phyloP scores from a whole-genome alignment of 306 rosid species.

The Purshia tridentata region DNA sequence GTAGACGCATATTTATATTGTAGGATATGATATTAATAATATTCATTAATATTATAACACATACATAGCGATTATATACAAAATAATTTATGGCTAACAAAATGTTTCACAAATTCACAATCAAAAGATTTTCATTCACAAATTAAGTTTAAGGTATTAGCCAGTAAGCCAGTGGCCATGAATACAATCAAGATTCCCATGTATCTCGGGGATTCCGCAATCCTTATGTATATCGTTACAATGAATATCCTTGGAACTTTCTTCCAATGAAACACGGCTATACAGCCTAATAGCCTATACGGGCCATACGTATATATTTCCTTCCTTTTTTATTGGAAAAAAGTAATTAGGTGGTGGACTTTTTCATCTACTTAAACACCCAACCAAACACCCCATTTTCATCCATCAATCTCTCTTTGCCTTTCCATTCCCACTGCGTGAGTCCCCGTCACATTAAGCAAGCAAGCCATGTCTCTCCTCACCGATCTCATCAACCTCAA shows the following conservation, averaged over 20 bases:
- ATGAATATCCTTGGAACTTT: neutral
- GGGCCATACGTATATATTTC: too few species aligned
- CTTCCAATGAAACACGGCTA: neutral
- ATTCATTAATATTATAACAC: too few species aligned
- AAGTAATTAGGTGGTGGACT: neutral
- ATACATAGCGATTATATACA: too few species aligned
- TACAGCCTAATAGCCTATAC: too few species aligned
- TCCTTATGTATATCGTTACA: neutral
- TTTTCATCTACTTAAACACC: neutral
- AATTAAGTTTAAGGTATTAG: too few species aligned
- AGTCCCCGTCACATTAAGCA: neutral
- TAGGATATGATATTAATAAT: too few species aligned
- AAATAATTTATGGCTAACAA: too few species aligned
- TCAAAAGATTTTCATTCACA: too few species aligned
- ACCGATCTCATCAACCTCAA: slow-evolving; percentile 70
- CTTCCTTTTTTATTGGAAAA: neutral
- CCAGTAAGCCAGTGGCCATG: neutral
- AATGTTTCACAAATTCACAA: too few species aligned
- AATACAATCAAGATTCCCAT: neutral
- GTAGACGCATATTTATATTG: too few species aligned
- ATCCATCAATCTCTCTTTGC: neutral
- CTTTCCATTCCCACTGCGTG: neutral
- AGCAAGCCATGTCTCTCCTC: slow-evolving; percentile 48
- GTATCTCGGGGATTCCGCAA: slow-evolving; percentile 15
- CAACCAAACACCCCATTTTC: neutral